phyloP scores from a whole-genome alignment of 768 basidiomycete species.

The Russula sp. region DNA sequence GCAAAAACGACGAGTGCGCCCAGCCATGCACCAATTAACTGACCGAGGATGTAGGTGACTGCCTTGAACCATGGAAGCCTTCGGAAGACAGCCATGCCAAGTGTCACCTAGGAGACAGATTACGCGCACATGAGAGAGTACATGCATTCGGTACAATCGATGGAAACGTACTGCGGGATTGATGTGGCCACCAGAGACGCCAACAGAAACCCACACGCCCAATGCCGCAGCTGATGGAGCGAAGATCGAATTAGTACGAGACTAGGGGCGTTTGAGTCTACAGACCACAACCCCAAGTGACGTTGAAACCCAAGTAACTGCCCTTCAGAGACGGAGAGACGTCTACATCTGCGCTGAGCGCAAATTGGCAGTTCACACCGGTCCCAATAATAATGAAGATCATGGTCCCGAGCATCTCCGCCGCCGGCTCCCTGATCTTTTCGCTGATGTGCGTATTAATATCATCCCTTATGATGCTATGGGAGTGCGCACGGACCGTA shows the following conservation, averaged over 20 bases:
- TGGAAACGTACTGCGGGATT: slow-evolving; percentile 30
- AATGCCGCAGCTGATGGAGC: slow-evolving; percentile 43
- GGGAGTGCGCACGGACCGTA: slow-evolving; percentile 16
- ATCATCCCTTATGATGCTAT: not conserved
- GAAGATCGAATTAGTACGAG: not conserved
- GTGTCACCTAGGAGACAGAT: slow-evolving; percentile 47
- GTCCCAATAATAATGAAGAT: slow-evolving; percentile 26
- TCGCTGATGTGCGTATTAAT: not conserved
- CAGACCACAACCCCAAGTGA: slow-evolving; percentile 25
- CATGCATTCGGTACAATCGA: not conserved
- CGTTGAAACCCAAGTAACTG: slow-evolving; percentile 25
- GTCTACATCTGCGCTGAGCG: slow-evolving; percentile 20
- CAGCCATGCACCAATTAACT: slow-evolving; percentile 53
- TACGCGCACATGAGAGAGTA: not conserved
- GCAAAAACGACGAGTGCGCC: slow-evolving; percentile 56
- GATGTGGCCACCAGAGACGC: slow-evolving; percentile 65
- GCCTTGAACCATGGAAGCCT: slow-evolving; percentile 79
- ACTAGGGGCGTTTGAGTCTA: not conserved
- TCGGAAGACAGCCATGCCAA: slow-evolving; percentile 61
- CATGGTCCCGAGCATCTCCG: slow-evolving; percentile 29
- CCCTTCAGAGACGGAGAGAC: slow-evolving; percentile 25
- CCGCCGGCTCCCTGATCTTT: slow-evolving; percentile 25
- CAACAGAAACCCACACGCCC: slow-evolving; percentile 62
- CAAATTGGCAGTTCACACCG: slow-evolving; percentile 28
- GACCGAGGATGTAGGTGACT: slow-evolving; percentile 57